Evolutionary conservation across 2,329 filamentous ascomycete genomes (phyloP).

Genomic region (Neonectria faginata): DNA sequence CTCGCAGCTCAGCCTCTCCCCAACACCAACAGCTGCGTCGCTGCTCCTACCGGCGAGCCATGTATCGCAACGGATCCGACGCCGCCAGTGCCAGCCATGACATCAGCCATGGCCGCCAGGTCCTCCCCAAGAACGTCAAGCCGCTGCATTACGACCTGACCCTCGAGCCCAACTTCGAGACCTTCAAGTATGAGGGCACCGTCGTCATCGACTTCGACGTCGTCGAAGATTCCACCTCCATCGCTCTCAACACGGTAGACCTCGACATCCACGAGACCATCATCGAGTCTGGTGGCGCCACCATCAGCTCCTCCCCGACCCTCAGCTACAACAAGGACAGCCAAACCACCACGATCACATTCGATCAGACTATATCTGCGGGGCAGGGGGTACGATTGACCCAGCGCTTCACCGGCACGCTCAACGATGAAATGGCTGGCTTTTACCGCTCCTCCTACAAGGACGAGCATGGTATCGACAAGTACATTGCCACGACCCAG

Average conservation of each 20-base stretch:
- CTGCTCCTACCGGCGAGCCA: conserved; percentile 47
- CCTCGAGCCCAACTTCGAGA: conserved; percentile 89
- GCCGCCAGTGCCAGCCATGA: conserved; percentile 42
- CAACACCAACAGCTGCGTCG: conserved; percentile 42
- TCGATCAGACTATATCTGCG: conserved; percentile 77
- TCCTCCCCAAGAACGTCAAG: conserved; percentile 91
- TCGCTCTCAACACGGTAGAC: conserved; percentile 89
- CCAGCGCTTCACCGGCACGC: conserved; percentile 75
- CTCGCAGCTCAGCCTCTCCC: conserved; percentile 18
- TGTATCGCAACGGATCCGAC: conserved; percentile 45
- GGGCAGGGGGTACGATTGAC: conserved; percentile 77
- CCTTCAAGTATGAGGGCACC: conserved; percentile 86
- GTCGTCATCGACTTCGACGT: conserved; percentile 91
- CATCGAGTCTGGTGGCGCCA: conserved; percentile 59
- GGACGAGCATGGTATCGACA: conserved; percentile 79
- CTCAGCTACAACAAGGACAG: conserved; percentile 80
- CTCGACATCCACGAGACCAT: conserved; percentile 80
- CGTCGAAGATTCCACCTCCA: conserved; percentile 82
- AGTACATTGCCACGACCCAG: conserved; percentile 89
- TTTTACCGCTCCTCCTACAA: conserved; percentile 98
- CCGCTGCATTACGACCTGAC: conserved; percentile 93
- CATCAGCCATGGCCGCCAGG: conserved; percentile 69
- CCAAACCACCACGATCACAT: conserved; percentile 85
- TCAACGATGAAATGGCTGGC: conserved; percentile 97
- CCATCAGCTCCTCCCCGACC: conserved; percentile 55